Evolutionary conservation across 371 early-diverging fungal genomes (phyloP).

Genomic region (Funneliformis caledonium): DNA sequence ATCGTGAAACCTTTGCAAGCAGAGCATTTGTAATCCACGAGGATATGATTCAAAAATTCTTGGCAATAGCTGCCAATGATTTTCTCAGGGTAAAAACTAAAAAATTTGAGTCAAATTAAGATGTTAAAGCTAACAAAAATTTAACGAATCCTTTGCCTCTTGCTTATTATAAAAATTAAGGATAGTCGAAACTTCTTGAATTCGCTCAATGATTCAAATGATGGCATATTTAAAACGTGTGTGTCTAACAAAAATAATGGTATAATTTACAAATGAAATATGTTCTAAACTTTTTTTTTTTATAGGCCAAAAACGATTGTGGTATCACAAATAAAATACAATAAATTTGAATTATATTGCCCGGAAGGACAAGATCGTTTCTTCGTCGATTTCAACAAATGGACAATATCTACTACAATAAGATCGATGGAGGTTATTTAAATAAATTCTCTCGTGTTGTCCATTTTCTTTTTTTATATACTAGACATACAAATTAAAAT

Average conservation of each 20-base stretch:
- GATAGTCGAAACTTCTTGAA: constrained; percentile 21
- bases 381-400: constrained; percentile 33
- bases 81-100: constrained; percentile 14
- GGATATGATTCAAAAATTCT: constrained; percentile 24
- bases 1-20: constrained; percentile 31
- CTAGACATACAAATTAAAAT: background rate
- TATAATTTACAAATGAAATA: background rate
- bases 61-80: constrained; percentile 14
- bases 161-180: constrained; percentile 1
- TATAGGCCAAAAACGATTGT: constrained; percentile 22
- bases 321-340: constrained; percentile 17
- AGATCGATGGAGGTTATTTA: background rate
- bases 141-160: background rate
- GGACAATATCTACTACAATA: constrained; percentile 22
- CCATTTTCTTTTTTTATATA: background rate
- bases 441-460: background rate
- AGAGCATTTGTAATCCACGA: background rate
- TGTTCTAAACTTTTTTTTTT: background rate
- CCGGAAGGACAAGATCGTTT: constrained; percentile 24
- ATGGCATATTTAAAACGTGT: constrained; percentile 23
- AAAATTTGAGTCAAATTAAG: background rate
- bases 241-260: background rate
- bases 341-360: constrained; percentile 15
- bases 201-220: constrained; percentile 9
- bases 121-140: background rate